phyloP scores from a whole-genome alignment of 2,329 filamentous ascomycete genomes.

The Coniella vitis region DNA sequence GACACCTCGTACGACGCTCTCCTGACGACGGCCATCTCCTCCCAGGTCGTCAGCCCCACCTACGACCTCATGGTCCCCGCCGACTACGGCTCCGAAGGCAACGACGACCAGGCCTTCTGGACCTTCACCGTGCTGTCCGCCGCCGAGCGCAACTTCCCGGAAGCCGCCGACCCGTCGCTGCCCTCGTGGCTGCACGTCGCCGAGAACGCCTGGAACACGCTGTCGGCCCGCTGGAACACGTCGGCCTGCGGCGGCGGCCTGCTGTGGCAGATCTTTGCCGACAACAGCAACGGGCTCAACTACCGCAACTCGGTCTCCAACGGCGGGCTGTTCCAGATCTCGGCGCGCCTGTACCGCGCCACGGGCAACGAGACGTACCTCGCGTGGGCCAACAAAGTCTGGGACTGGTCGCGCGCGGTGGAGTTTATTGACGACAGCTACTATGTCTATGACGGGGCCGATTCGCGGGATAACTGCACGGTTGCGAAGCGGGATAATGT shows the following conservation, averaged over 20 bases:
- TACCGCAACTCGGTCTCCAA: constrained; percentile 83
- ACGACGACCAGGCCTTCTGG: constrained; percentile 74
- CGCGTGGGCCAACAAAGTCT: constrained; percentile 61
- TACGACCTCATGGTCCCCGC: constrained; percentile 53
- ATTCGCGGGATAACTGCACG: constrained; percentile 46
- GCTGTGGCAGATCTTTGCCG: constrained; percentile 73
- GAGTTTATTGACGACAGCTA: constrained; percentile 50
- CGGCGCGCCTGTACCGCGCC: constrained; percentile 65
- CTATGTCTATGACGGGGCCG: constrained; percentile 58
- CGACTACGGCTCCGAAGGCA: constrained; percentile 57
- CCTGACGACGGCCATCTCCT: constrained; percentile 51
- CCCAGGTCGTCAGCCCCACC: constrained; percentile 48
- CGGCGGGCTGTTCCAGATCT: constrained; percentile 76
- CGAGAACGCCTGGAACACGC: constrained; percentile 65
- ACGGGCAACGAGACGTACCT: constrained; percentile 60
- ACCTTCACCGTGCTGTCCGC: constrained; percentile 60
- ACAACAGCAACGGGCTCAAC: constrained; percentile 65
- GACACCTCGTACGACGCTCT: constrained; percentile 56
- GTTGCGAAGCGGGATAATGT: constrained; percentile 36
- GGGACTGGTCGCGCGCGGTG: constrained; percentile 54
- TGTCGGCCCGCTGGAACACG: constrained; percentile 63
- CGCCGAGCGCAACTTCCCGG: constrained; percentile 60
- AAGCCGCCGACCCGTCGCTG: constrained; percentile 42
- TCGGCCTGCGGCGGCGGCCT: constrained; percentile 64
- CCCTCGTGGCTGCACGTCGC: constrained; percentile 62